phyloP scores from a whole-genome alignment of 768 basidiomycete genomes.

The Candolleomyces eurysporus region DNA sequence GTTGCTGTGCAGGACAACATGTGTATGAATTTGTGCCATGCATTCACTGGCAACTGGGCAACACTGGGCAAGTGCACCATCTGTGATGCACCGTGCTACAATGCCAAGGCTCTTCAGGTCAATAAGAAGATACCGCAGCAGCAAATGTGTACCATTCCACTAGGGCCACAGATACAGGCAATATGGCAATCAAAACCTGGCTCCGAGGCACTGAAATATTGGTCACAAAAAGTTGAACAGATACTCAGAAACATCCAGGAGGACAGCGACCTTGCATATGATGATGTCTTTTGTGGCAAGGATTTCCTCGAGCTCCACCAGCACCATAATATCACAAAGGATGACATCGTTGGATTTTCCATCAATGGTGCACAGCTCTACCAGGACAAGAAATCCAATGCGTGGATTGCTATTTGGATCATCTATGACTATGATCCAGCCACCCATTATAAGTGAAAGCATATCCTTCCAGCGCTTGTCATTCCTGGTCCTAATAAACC shows the following conservation, averaged over 20 bases:
- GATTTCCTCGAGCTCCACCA: constrained; percentile 23
- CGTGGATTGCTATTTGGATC: constrained; percentile 39
- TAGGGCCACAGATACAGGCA: constrained; percentile 45
- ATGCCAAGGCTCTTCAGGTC: constrained; percentile 8
- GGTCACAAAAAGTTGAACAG: constrained; percentile 15
- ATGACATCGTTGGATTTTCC: constrained; percentile 30
- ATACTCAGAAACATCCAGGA: constrained; percentile 10
- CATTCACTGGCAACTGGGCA: constrained; percentile 37
- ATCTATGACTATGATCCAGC: constrained; percentile 25
- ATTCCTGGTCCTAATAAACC: constrained; percentile 39
- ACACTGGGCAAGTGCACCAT: constrained; percentile 24
- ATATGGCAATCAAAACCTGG: constrained; percentile 19
- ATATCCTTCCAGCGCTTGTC: constrained; percentile 28
- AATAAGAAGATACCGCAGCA: constrained; percentile 25
- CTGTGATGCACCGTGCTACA: constrained; percentile 30
- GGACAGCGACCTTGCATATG: constrained; percentile 7
- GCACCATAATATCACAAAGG: constrained; percentile 15
- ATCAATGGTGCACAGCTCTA: constrained; percentile 41
- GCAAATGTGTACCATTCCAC: constrained; percentile 33
- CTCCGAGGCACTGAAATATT: constrained; percentile 27
- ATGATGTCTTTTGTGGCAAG: constrained; percentile 19
- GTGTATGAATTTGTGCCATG: constrained; percentile 40
- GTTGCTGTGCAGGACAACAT: constrained; percentile 34
- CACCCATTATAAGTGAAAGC: constrained; percentile 26
- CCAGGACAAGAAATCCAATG: constrained; percentile 37